Conservation (phyloP, 495 filamentous ascomycete genomes). For the Polyplosphaeria fusca region DNA sequence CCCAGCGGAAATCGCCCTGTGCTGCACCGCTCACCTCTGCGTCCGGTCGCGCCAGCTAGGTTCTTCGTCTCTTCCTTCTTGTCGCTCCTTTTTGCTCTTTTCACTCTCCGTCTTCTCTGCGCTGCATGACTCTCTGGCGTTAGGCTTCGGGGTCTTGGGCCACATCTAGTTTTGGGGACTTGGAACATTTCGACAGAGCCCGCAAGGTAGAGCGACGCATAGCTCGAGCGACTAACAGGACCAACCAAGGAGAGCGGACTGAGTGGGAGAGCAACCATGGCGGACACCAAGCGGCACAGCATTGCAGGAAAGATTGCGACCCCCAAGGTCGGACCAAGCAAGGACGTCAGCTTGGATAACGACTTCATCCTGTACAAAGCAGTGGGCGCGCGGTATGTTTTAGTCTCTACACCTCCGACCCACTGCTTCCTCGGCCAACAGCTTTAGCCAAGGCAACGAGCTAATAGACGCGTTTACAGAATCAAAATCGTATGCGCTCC, state of each 20-base stretch:
- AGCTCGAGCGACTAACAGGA: not conserved
- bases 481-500: constrained; percentile 60
- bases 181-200: no score
- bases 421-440: not conserved
- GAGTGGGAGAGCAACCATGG: constrained; percentile 30
- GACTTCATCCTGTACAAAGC: constrained; percentile 39
- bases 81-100: constrained; percentile 31
- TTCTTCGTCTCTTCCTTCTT: constrained; percentile 25
- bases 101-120: constrained; percentile 27
- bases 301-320: constrained; percentile 41
- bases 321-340: constrained; percentile 35
- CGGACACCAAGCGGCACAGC: constrained; percentile 36
- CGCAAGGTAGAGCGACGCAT: not conserved
- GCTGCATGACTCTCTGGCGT: constrained; percentile 33
- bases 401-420: not conserved
- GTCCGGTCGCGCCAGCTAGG: constrained; percentile 8
- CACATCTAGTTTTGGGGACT: no score
- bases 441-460: constrained; percentile 10
- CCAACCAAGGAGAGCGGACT: not conserved
- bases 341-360: constrained; percentile 32
- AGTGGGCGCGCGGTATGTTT: constrained; percentile 41
- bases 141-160: constrained; percentile 27
- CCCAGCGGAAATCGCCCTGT: not conserved
- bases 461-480: constrained; percentile 45
- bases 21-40: constrained; percentile 6